Evolutionary conservation across 225 moss, liverwort and hornwort species (phyloP).

Genomic region (Takakia lepidozioides): DNA sequence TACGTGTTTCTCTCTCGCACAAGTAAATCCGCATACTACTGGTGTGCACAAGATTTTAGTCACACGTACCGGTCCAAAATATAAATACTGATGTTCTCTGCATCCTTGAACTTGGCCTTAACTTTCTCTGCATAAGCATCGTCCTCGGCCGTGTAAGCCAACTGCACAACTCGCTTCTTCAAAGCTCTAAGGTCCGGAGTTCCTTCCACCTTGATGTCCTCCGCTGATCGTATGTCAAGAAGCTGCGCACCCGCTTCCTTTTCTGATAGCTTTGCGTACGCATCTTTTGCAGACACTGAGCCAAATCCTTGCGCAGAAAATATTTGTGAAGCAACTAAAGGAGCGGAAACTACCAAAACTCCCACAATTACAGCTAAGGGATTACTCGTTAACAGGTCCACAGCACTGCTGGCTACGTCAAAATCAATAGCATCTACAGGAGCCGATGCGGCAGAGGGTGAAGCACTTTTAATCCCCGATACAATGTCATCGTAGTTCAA

Average conservation of each 20-base stretch:
- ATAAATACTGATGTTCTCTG: slow-evolving; percentile 59
- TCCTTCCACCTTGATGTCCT: slow-evolving; percentile 53
- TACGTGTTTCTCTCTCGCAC: no score
- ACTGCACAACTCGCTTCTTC: slow-evolving; percentile 46
- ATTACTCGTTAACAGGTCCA: slow-evolving; percentile 38
- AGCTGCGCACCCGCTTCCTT: slow-evolving; percentile 29
- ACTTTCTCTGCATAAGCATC: slow-evolving; percentile 41
- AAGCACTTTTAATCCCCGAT: slow-evolving; percentile 5
- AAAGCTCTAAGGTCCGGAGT: slow-evolving; percentile 52
- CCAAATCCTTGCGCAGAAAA: slow-evolving; percentile 36
- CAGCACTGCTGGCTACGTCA: slow-evolving; percentile 12
- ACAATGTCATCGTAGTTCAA: slow-evolving; percentile 35
- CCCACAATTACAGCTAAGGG: slow-evolving; percentile 48
- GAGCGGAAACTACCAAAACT: slow-evolving; percentile 35
- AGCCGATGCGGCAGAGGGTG: slow-evolving; percentile 2
- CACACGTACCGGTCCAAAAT: slow-evolving; percentile 76
- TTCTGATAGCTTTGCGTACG: slow-evolving; percentile 41
- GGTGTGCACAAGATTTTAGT: no score
- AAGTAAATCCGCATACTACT: no score
- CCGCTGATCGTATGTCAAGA: slow-evolving; percentile 51
- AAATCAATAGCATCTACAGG: slow-evolving; percentile 18
- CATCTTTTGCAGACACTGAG: slow-evolving; percentile 42
- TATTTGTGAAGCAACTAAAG: slow-evolving; percentile 31
- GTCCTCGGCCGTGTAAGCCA: slow-evolving; percentile 32
- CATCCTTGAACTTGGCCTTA: slow-evolving; percentile 40